Evolutionary conservation across 805 yeast genomes (phyloP).

Genomic region (Cyberlindnera saturnus): DNA sequence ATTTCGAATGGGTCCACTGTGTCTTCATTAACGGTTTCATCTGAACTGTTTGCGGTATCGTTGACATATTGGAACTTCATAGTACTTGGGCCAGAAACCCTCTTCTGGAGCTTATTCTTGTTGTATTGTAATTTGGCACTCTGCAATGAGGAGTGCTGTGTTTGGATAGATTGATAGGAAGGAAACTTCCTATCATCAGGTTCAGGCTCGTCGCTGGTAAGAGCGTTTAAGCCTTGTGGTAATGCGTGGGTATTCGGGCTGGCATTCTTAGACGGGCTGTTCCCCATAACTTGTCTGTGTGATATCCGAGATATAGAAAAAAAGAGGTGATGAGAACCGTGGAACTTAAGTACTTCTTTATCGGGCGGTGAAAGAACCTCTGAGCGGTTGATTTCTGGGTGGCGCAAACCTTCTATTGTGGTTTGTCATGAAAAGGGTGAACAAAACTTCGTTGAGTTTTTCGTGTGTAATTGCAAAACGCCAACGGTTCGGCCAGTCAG

Average conservation of each 20-base stretch:
- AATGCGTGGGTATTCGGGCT: slow-evolving; percentile 30
- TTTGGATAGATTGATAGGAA: slow-evolving; percentile 26
- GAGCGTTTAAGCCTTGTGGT: slow-evolving; percentile 27
- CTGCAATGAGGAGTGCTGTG: slow-evolving; percentile 11
- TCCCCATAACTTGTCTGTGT: slow-evolving; percentile 41
- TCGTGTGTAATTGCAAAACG: no score
- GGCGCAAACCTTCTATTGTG: no score
- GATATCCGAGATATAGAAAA: background rate
- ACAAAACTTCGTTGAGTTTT: no score
- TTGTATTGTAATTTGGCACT: slow-evolving; percentile 17
- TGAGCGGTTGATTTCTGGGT: no score
- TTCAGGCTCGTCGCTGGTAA: slow-evolving; percentile 33
- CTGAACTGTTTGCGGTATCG: slow-evolving; percentile 8
- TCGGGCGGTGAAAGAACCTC: background rate
- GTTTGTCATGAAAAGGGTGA: no score
- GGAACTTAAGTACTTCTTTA: background rate
- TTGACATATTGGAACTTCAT: slow-evolving; percentile 14
- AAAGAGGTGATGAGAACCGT: background rate
- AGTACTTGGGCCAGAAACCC: slow-evolving; percentile 5
- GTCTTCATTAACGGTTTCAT: slow-evolving; percentile 8
- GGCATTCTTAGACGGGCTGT: slow-evolving; percentile 50
- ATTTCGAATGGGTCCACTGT: slow-evolving; percentile 20
- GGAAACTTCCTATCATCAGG: slow-evolving; percentile 44
- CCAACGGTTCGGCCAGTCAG: no score
- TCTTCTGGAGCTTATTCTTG: slow-evolving; percentile 17